A percentile compares a stretch with the other conserved stretches of the same genome.
Conservation (phyloP, 2,329 filamentous ascomycete species). For the Alternaria panax region DNA sequence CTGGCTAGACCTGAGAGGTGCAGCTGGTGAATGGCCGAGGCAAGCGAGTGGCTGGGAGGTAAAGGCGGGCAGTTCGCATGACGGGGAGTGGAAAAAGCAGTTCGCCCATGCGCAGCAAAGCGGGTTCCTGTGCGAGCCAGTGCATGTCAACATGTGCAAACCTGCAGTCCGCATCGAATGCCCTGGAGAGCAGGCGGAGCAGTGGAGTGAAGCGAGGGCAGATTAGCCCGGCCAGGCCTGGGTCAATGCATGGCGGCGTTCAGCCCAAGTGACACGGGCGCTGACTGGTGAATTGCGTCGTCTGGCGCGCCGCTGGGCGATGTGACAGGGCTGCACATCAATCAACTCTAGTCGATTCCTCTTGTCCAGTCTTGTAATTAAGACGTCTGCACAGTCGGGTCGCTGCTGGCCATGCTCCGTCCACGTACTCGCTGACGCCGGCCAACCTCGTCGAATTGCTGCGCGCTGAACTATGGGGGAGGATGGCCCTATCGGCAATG, state of each 20-base stretch:
- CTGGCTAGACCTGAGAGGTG: not conserved
- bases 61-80: not conserved
- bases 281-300: constrained; percentile 35
- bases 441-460: constrained; percentile 22
- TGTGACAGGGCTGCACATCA: constrained; percentile 34
- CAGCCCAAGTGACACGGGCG: constrained; percentile 12
- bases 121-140: constrained; percentile 1
- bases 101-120: not conserved
- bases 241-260: constrained; percentile 9
- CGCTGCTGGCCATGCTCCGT: constrained; percentile 29
- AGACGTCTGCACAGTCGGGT: constrained; percentile 38
- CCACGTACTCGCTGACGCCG: constrained; percentile 27
- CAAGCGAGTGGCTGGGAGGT: not conserved
- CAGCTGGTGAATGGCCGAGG: not conserved
- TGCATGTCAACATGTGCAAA: not conserved
- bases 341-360: constrained; percentile 22
- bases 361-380: constrained; percentile 29
- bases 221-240: constrained; percentile 7
- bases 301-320: constrained; percentile 30
- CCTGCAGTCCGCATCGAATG: not conserved
- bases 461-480: constrained; percentile 43
- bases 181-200: constrained; percentile 7
- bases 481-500: constrained; percentile 46
- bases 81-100: not conserved
- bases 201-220: constrained; percentile 12